Conservation (phyloP, 2,329 filamentous ascomycete species). For the Mariannaea sp. region DNA sequence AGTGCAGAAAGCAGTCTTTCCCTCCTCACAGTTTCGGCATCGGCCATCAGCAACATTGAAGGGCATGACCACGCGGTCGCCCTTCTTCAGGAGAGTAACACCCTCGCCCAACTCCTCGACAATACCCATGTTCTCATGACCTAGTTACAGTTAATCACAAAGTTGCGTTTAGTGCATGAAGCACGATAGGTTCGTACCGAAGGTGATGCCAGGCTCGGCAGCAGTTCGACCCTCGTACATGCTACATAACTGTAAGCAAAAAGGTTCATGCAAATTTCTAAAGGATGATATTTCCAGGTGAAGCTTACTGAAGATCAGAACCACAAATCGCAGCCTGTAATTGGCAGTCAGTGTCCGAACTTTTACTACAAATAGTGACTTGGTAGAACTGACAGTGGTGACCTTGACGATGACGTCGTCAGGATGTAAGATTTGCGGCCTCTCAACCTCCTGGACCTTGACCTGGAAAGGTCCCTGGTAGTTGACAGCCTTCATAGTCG, state of each 20-base stretch:
- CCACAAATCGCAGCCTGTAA: conserved; percentile 56
- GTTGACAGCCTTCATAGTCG: conserved; percentile 64
- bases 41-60: conserved; percentile 69
- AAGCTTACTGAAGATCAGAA: conserved; percentile 52
- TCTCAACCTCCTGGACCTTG: conserved; percentile 62
- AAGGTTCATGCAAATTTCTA: not conserved
- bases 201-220: conserved; percentile 64
- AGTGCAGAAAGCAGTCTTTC: conserved; percentile 68
- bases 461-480: conserved; percentile 67
- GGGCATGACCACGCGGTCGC: conserved; percentile 67
- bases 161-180: too few species aligned
- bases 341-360: conserved; percentile 11
- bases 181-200: conserved; percentile 45
- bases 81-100: conserved; percentile 64
- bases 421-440: conserved; percentile 64
- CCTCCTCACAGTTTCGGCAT: conserved; percentile 68
- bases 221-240: conserved; percentile 71
- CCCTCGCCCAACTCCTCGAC: conserved; percentile 60
- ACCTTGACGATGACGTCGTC: conserved; percentile 70
- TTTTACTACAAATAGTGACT: not conserved
- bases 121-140: conserved; percentile 66
- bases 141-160: conserved; percentile 22
- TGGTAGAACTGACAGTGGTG: conserved; percentile 56
- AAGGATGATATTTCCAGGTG: too few species aligned
- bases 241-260: conserved; percentile 41